Percentiles rank a stretch among this genome's conserved stretches.
phyloP scores from a whole-genome alignment of 192 early-diverging fungal species.

The Coemansia sp. region DNA sequence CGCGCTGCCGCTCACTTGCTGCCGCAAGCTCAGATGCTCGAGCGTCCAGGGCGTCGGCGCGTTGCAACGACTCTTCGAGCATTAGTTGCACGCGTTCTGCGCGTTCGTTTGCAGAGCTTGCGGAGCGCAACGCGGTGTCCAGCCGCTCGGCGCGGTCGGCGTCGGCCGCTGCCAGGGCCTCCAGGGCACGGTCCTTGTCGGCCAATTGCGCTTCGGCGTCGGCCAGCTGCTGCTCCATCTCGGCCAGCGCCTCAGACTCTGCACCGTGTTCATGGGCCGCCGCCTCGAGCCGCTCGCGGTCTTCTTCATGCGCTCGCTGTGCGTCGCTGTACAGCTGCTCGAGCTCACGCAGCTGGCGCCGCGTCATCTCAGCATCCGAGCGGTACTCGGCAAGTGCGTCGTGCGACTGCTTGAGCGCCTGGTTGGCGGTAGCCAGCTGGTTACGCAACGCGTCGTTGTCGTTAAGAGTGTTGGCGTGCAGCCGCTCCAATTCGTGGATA shows the following conservation, averaged over 20 bases:
- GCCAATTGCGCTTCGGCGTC: slow-evolving; percentile 16
- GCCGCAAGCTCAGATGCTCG: slow-evolving; percentile 18
- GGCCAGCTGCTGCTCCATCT: slow-evolving; percentile 16
- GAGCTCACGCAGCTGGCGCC: slow-evolving; percentile 37
- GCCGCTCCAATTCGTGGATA: slow-evolving; percentile 51
- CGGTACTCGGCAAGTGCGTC: slow-evolving; percentile 38
- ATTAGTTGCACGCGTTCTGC: slow-evolving; percentile 43
- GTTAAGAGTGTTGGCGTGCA: slow-evolving; percentile 52
- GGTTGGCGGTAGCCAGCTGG: slow-evolving; percentile 47
- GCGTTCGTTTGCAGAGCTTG: slow-evolving; percentile 40
- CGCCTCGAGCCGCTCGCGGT: slow-evolving; percentile 8
- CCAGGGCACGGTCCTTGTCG: slow-evolving; percentile 21
- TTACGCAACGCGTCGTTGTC: slow-evolving; percentile 52
- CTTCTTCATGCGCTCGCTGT: slow-evolving; percentile 17
- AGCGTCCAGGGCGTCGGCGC: slow-evolving; percentile 22
- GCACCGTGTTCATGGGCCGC: neutral
- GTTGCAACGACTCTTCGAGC: slow-evolving; percentile 33
- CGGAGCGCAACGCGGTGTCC: slow-evolving; percentile 27
- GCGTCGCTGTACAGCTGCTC: slow-evolving; percentile 31
- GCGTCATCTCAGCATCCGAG: slow-evolving; percentile 38
- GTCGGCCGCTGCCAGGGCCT: slow-evolving; percentile 14
- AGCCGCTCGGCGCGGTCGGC: slow-evolving; percentile 22
- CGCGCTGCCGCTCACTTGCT: slow-evolving; percentile 22
- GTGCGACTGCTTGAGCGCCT: slow-evolving; percentile 47
- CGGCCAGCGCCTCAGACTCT: neutral